A percentile compares a stretch with the other conserved stretches of the same genome.
Conservation (phyloP, 768 basidiomycete species). For the Tricholoma sp. region DNA sequence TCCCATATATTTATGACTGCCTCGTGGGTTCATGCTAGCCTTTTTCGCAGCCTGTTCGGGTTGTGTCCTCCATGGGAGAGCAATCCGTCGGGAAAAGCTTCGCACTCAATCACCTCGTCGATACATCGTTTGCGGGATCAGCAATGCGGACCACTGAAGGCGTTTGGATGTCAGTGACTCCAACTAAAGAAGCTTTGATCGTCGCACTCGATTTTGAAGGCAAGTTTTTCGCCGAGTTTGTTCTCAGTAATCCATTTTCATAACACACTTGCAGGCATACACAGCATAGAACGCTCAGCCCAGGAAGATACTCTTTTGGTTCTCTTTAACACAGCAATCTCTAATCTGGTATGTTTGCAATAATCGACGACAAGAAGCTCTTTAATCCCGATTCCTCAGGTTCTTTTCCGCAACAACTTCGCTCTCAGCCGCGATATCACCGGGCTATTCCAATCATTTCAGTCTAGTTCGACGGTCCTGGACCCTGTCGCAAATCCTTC, state of each 20-base stretch:
- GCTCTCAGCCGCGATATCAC: constrained; percentile 59
- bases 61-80: constrained; percentile 65
- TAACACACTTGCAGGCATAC: constrained; percentile 37
- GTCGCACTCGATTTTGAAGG: constrained; percentile 67
- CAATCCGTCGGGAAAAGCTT: constrained; percentile 64
- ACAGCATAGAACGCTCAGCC: constrained; percentile 57
- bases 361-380: neutral
- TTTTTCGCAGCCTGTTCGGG: constrained; percentile 46
- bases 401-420: constrained; percentile 63
- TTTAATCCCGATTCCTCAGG: constrained; percentile 27
- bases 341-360: constrained; percentile 44
- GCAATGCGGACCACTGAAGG: constrained; percentile 67
- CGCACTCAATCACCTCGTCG: constrained; percentile 52
- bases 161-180: constrained; percentile 65
- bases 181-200: constrained; percentile 46
- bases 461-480: constrained; percentile 49
- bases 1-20: neutral
- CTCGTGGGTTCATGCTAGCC: neutral
- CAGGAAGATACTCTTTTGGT: constrained; percentile 63
- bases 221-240: constrained; percentile 8
- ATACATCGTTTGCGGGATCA: constrained; percentile 61
- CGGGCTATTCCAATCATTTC: constrained; percentile 58
- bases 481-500: constrained; percentile 55
- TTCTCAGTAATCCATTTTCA: neutral
- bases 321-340: constrained; percentile 60